Percentiles rank a stretch among this genome's conserved stretches.
phyloP scores from a whole-genome alignment of 352 stramenopile genomes.

The Phytopythium helicoides region DNA sequence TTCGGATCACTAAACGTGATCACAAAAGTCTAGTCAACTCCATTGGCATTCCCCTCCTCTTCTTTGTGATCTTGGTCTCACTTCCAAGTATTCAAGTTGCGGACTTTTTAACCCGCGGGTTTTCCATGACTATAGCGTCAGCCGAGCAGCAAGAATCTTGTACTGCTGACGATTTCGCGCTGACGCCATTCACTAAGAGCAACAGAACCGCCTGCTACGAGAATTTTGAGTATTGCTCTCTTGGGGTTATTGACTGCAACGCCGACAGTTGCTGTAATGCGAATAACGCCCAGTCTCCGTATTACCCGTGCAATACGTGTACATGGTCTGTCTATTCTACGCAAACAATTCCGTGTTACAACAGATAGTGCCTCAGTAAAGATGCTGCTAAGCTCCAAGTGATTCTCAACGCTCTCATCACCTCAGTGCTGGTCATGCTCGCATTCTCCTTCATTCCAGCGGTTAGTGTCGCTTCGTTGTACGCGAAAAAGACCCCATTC shows the following conservation, averaged over 20 bases:
- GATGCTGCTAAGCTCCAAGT: conserved; percentile 61
- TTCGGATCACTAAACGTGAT: conserved; percentile 61
- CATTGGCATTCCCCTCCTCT: conserved; percentile 58
- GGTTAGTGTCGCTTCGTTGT: conserved; percentile 64
- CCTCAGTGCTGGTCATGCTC: conserved; percentile 57
- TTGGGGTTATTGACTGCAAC: conserved; percentile 48
- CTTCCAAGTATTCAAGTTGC: conserved; percentile 60
- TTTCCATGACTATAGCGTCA: conserved; percentile 13
- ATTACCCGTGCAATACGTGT: conserved; percentile 41
- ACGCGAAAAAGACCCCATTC: conserved; percentile 55
- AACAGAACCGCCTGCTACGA: conserved; percentile 13
- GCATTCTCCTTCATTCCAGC: conserved; percentile 71
- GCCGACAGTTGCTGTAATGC: conserved; percentile 38
- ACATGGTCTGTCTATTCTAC: conserved; percentile 16
- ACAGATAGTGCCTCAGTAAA: conserved; percentile 43
- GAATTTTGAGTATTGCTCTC: conserved; percentile 36
- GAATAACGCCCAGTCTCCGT: conserved; percentile 34
- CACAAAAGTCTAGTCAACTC: conserved; percentile 60
- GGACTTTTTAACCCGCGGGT: conserved; percentile 33
- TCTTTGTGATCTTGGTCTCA: conserved; percentile 45
- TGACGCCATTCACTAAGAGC: conserved; percentile 13
- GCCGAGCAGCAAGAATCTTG: conserved; percentile 23
- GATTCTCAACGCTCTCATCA: conserved; percentile 61
- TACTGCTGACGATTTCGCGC: conserved; percentile 16
- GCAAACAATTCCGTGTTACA: conserved; percentile 31